Percentiles rank a stretch among this genome's conserved stretches.
phyloP scores from a whole-genome alignment of 768 basidiomycete genomes.

The Coprinellus micaceus region DNA sequence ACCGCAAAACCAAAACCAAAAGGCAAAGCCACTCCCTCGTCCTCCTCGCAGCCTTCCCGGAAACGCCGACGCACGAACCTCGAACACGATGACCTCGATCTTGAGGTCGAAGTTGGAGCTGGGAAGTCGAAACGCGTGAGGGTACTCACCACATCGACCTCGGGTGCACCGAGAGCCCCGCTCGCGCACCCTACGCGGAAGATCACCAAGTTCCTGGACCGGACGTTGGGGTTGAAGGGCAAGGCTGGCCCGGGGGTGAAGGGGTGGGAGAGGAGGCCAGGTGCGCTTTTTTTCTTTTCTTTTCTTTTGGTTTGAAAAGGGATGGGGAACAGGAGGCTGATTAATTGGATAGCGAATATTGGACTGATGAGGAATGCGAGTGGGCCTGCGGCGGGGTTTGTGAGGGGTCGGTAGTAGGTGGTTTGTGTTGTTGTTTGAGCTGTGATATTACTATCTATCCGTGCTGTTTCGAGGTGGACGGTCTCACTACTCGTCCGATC shows the following conservation, averaged over 20 bases:
- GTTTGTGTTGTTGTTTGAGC: too few relatives aligned
- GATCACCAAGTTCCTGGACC: slow-evolving; percentile 49
- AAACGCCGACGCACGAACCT: slow-evolving; percentile 24
- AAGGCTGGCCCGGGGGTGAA: slow-evolving; percentile 30
- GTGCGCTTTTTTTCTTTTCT: slow-evolving; percentile 28
- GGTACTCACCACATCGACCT: slow-evolving; percentile 29
- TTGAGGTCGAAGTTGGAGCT: too few relatives aligned
- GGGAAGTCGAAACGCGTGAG: slow-evolving; percentile 58
- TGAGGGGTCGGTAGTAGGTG: too few relatives aligned
- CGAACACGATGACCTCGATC: slow-evolving; percentile 23
- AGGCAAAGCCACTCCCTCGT: not conserved
- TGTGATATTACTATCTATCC: too few relatives aligned
- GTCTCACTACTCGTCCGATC: too few relatives aligned
- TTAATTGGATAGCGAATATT: too few relatives aligned
- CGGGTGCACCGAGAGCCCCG: slow-evolving; percentile 29
- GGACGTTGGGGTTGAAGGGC: slow-evolving; percentile 47
- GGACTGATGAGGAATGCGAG: too few relatives aligned
- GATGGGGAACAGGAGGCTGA: too few relatives aligned
- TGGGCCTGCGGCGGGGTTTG: too few relatives aligned
- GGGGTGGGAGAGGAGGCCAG: slow-evolving; percentile 59
- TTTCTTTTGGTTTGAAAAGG: not conserved
- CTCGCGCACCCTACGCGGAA: slow-evolving; percentile 34
- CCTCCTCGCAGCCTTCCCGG: not conserved
- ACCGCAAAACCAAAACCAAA: slow-evolving; percentile 11
- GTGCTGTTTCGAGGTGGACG: too few relatives aligned